A percentile compares a stretch with the other conserved stretches of the same genome.
phyloP scores from a whole-genome alignment of 257 asterid species.

The Fraxinus pennsylvanica region DNA sequence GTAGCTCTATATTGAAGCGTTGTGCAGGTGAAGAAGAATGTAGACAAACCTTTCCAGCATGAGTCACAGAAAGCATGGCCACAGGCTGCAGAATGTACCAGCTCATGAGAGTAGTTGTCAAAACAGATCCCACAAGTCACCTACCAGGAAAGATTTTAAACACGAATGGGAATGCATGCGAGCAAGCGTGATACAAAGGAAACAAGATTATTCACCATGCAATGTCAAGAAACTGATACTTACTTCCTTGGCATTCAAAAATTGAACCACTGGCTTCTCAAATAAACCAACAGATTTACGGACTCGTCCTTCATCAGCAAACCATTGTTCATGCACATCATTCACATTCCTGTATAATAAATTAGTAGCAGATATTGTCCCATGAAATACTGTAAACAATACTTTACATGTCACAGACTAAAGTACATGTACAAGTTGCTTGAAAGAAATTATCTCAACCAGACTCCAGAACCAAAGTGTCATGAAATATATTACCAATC shows the following conservation, averaged over 20 bases:
- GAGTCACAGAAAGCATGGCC: conserved; percentile 75
- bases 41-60: conserved; percentile 78
- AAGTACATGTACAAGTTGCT: conserved; percentile 7
- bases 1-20: background rate
- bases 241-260: conserved; percentile 55
- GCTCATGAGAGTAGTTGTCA: conserved; percentile 44
- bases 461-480: background rate
- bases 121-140: conserved; percentile 84
- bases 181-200: conserved; percentile 6
- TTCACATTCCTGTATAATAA: conserved; percentile 68
- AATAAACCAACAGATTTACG: conserved; percentile 77
- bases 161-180: conserved; percentile 19
- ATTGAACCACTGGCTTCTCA: conserved; percentile 55
- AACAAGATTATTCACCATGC: conserved; percentile 15
- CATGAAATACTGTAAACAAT: conserved; percentile 11
- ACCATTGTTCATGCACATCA: conserved; percentile 91
- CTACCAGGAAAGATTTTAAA: conserved; percentile 39
- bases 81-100: conserved; percentile 57
- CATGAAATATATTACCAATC: background rate
- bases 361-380: conserved; percentile 8
- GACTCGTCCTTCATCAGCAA: conserved; percentile 78
- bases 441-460: conserved; percentile 1
- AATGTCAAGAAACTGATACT: conserved; percentile 27
- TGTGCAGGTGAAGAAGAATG: background rate
- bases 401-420: conserved; percentile 17